A percentile compares a stretch with the other conserved stretches of the same genome.
Conservation (phyloP, 1,139 yeast genomes). For the Casaregolazyma suthepensis region DNA sequence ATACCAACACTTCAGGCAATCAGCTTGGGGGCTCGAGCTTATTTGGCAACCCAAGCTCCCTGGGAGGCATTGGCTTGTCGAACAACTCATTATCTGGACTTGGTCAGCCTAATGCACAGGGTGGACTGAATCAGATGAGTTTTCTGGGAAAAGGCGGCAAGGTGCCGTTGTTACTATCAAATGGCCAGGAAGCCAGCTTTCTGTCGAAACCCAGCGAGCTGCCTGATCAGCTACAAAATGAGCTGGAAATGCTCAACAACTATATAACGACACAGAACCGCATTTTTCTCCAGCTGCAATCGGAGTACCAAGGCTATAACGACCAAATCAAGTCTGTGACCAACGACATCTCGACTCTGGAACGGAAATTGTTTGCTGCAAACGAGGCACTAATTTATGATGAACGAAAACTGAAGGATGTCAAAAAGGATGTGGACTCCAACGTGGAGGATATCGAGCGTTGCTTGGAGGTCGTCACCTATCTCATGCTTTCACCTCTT, state of each 20-base stretch:
- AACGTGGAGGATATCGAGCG: slow-evolving; percentile 53
- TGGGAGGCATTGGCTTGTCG: background rate
- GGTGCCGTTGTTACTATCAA: slow-evolving; percentile 28
- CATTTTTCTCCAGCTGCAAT: slow-evolving; percentile 70
- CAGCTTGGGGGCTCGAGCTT: background rate
- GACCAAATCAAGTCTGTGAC: slow-evolving; percentile 76
- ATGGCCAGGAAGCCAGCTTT: slow-evolving; percentile 38
- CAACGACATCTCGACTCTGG: slow-evolving; percentile 69
- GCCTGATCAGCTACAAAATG: slow-evolving; percentile 67
- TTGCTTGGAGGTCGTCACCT: slow-evolving; percentile 60
- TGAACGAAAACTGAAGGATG: slow-evolving; percentile 44
- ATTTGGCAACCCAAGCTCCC: background rate
- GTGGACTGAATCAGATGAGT: background rate
- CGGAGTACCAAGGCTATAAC: slow-evolving; percentile 58
- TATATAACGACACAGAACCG: slow-evolving; percentile 80
- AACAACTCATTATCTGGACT: background rate
- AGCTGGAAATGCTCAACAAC: slow-evolving; percentile 73
- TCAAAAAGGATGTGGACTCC: slow-evolving; percentile 39
- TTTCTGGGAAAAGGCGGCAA: slow-evolving; percentile 9
- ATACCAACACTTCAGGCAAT: slow-evolving; percentile 1
- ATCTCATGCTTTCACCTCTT: slow-evolving; percentile 40
- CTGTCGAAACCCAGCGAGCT: slow-evolving; percentile 84
- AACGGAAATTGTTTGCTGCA: slow-evolving; percentile 56
- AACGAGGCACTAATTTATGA: slow-evolving; percentile 67
- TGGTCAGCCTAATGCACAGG: slow-evolving; percentile 5